phyloP scores from a whole-genome alignment of 768 basidiomycete species.

The Suillus occidentalis region DNA sequence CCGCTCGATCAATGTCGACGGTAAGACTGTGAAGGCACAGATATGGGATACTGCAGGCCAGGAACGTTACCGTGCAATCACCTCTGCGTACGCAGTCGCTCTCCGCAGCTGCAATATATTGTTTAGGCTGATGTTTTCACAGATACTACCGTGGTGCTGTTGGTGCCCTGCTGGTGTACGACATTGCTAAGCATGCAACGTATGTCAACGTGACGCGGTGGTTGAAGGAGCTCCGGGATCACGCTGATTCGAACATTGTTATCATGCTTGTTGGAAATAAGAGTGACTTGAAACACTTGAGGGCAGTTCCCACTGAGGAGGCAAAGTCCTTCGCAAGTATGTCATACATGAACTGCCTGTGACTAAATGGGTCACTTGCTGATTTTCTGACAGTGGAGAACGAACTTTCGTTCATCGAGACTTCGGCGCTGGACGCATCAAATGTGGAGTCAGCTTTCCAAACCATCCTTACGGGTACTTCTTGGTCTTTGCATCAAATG shows the following conservation, averaged over 20 bases:
- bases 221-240: conserved; percentile 96
- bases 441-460: conserved; percentile 99
- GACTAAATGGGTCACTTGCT: background rate
- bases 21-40: conserved; percentile 96
- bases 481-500: background rate
- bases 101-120: background rate
- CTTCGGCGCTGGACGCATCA: conserved; percentile 98
- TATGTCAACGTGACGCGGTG: conserved; percentile 93
- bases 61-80: conserved; percentile 97
- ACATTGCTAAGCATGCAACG: conserved; percentile 91
- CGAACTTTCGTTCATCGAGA: conserved; percentile 94
- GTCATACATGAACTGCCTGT: conserved; percentile 30
- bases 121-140: conserved; percentile 7
- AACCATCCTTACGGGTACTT: conserved; percentile 85
- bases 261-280: conserved; percentile 99
- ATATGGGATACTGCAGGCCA: conserved; percentile 99
- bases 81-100: conserved; percentile 73
- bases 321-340: conserved; percentile 87
- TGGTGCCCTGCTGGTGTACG: conserved; percentile 90
- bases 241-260: conserved; percentile 90
- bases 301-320: conserved; percentile 97
- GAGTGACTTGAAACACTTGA: conserved; percentile 97
- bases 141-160: conserved; percentile 98
- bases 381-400: conserved; percentile 67
- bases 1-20: conserved; percentile 91